phyloP scores from a whole-genome alignment of 1,139 yeast species.

The Saccharomyces uvarum region DNA sequence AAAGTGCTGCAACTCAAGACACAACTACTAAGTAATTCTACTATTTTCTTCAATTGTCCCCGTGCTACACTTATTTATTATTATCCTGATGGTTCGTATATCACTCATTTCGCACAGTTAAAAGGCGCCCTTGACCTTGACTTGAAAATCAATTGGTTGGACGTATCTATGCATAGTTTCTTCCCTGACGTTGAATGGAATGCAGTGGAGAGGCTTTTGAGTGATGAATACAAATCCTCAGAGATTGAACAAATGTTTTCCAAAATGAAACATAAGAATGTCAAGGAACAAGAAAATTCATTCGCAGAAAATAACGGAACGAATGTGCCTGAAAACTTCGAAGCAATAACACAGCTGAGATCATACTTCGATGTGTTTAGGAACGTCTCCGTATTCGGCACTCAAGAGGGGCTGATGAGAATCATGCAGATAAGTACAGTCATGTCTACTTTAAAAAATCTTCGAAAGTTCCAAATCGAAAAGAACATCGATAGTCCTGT shows the following conservation, averaged over 20 bases:
- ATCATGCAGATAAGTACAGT: conserved; percentile 69
- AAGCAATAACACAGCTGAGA: conserved; percentile 28
- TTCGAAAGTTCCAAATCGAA: background rate
- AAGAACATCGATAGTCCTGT: background rate
- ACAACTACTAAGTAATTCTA: conserved; percentile 59
- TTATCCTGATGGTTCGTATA: conserved; percentile 63
- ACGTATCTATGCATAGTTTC: conserved; percentile 44
- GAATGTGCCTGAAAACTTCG: conserved; percentile 13
- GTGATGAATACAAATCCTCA: conserved; percentile 20
- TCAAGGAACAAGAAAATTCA: background rate
- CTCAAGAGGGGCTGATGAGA: conserved; percentile 59
- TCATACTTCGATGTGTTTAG: conserved; percentile 37
- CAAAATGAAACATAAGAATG: conserved; percentile 2
- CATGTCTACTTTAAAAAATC: conserved; percentile 57
- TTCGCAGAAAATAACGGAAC: conserved; percentile 3
- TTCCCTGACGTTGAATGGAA: conserved; percentile 42
- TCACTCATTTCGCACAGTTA: conserved; percentile 52
- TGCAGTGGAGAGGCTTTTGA: conserved; percentile 30
- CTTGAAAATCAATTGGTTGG: conserved; percentile 65
- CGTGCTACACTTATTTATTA: conserved; percentile 47
- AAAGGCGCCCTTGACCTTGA: conserved; percentile 55
- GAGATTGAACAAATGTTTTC: conserved; percentile 12
- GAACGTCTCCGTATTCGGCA: conserved; percentile 47
- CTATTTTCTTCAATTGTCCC: conserved; percentile 55
- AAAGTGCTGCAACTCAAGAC: conserved; percentile 58